A percentile compares a stretch with the other conserved stretches of the same genome.
phyloP scores from a whole-genome alignment of 2,329 filamentous ascomycete genomes.

The Cladosporium halotolerans region DNA sequence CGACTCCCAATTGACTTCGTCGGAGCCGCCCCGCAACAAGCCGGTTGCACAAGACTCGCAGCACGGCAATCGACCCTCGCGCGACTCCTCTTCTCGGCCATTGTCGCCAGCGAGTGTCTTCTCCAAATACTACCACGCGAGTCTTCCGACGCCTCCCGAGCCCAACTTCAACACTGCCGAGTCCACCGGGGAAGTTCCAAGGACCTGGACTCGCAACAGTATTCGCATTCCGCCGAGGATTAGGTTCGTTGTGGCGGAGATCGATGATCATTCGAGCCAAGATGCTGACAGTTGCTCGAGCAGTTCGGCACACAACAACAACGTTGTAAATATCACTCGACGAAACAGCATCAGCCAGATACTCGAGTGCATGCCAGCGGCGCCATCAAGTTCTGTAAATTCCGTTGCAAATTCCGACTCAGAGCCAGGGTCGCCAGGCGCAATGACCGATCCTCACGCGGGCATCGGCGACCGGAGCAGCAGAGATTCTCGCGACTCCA shows the following conservation, averaged over 20 bases:
- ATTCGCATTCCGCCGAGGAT: slow-evolving; percentile 1
- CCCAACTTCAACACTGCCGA: neutral
- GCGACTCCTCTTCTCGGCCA: neutral
- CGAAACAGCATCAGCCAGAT: slow-evolving; percentile 3
- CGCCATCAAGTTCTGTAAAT: neutral
- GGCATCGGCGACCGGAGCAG: slow-evolving; percentile 28
- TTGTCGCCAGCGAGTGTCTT: neutral
- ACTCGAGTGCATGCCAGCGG: slow-evolving; percentile 4
- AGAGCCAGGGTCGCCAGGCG: slow-evolving; percentile 14
- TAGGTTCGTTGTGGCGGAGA: neutral
- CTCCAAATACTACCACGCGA: neutral
- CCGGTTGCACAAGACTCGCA: neutral
- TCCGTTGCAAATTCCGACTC: neutral
- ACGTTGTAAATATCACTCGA: neutral
- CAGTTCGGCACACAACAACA: neutral
- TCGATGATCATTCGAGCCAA: no score
- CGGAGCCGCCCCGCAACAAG: neutral
- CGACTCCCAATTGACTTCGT: slow-evolving; percentile 2
- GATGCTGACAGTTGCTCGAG: neutral
- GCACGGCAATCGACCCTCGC: neutral
- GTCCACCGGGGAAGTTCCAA: neutral
- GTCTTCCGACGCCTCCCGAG: neutral
- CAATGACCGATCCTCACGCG: slow-evolving; percentile 13
- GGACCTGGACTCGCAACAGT: slow-evolving; percentile 1
- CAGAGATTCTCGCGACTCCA: slow-evolving; percentile 29